Evolutionary conservation across 148 eudicot genomes (phyloP).

Genomic region (Diospyros lotus): DNA sequence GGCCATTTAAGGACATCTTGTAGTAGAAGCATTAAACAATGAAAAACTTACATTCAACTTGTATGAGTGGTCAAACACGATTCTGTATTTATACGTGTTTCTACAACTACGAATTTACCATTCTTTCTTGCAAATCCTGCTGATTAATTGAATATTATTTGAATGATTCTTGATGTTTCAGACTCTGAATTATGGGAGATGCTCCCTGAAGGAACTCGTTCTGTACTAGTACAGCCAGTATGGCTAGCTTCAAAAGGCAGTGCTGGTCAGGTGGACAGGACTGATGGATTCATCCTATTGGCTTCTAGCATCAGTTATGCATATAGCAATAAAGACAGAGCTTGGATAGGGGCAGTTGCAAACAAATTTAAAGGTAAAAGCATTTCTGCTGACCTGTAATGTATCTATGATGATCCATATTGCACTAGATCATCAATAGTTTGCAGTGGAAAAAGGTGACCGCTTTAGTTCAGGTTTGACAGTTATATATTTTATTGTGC

Average conservation of each 20-base stretch:
- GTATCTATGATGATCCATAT: background rate
- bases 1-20: background rate
- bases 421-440: background rate
- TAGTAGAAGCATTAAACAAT: background rate
- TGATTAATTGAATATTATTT: background rate
- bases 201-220: slow-evolving; percentile 64
- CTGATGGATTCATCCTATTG: slow-evolving; percentile 57
- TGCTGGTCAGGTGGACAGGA: slow-evolving; percentile 22
- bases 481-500: background rate
- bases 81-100: background rate
- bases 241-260: slow-evolving; percentile 16
- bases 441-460: background rate
- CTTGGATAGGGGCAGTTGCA: slow-evolving; percentile 79
- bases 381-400: slow-evolving; percentile 1
- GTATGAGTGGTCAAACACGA: background rate
- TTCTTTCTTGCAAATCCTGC: background rate
- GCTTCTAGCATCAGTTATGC: slow-evolving; percentile 75
- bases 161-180: slow-evolving; percentile 22
- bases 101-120: background rate
- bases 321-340: slow-evolving; percentile 61
- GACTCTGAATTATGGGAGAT: slow-evolving; percentile 64
- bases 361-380: slow-evolving; percentile 56
- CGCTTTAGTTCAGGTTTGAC: background rate
- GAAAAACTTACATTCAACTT: too few species aligned
- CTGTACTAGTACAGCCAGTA: slow-evolving; percentile 65